phyloP scores from a whole-genome alignment of 305 asterid species.

The Fraxinus baroniana region DNA sequence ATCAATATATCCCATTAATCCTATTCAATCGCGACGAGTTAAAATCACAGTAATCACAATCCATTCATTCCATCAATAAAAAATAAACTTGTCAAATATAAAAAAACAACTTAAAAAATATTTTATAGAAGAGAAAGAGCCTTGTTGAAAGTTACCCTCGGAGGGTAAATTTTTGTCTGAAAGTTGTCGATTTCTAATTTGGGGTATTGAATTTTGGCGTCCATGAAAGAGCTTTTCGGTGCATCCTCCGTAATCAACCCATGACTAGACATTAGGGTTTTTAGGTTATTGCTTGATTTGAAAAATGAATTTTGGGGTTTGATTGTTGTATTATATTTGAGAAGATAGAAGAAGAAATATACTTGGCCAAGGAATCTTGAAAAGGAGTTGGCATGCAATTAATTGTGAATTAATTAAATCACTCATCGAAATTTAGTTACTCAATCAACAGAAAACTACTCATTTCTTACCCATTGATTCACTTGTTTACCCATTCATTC shows the following conservation, averaged over 20 bases:
- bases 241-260: constrained; percentile 24
- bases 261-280: constrained; percentile 29
- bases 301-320: not conserved
- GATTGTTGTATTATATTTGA: not conserved
- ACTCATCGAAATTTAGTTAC: not conserved
- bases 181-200: constrained; percentile 20
- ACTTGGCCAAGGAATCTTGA: constrained; percentile 14
- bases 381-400: not conserved
- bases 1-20: not conserved
- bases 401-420: not conserved
- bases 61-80: not conserved
- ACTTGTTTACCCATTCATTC: not conserved
- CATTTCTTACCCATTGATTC: not conserved
- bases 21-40: not conserved
- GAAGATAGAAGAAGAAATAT: not conserved
- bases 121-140: not conserved
- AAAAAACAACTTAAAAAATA: not conserved
- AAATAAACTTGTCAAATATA: not conserved
- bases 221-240: constrained; percentile 2
- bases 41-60: not conserved
- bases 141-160: constrained; percentile 28
- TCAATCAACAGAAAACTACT: not conserved
- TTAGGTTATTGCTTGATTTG: not conserved
- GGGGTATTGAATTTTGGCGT: constrained; percentile 25
- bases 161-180: constrained; percentile 15